These are phyloP conservation scores for Pythium folliculosum DNA, from an alignment of 352 stramenopile species.

Conservation along the genomic window DNA sequence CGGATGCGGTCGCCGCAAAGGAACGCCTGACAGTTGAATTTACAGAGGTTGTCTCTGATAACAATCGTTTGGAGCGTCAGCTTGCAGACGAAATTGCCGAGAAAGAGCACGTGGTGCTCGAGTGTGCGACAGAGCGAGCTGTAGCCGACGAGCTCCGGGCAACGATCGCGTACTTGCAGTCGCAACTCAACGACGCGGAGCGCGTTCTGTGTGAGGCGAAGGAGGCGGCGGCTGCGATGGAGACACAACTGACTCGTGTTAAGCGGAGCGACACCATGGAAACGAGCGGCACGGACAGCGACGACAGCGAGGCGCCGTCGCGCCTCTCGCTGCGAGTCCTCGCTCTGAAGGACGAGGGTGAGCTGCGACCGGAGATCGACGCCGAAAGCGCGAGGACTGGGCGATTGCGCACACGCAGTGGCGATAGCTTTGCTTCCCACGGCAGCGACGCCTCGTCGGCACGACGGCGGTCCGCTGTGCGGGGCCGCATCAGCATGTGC, in stretches of 20 bases:
- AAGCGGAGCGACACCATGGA: slow-evolving; percentile 17
- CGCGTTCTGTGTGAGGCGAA: not conserved
- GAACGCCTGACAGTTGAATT: not conserved
- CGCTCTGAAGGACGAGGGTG: not conserved
- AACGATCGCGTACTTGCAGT: not conserved
- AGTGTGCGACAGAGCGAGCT: slow-evolving; percentile 1
- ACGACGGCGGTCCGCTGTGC: not conserved
- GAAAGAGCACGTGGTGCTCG: not conserved
- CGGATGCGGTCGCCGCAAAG: not conserved
- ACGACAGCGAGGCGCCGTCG: slow-evolving; percentile 3
- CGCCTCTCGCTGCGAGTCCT: slow-evolving; percentile 2
- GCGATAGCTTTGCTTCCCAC: not conserved
- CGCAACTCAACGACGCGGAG: not conserved
- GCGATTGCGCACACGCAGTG: not conserved
- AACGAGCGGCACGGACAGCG: slow-evolving; percentile 10
- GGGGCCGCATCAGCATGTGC: slow-evolving; percentile 2
- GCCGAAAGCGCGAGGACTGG: too few relatives aligned
- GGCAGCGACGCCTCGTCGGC: not conserved
- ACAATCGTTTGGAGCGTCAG: not conserved
- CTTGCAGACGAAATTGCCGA: not conserved
- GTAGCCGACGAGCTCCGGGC: slow-evolving; percentile 1
- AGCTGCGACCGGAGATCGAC: not conserved
- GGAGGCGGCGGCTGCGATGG: not conserved
- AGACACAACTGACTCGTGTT: slow-evolving; percentile 2
- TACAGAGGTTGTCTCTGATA: not conserved